phyloP scores from a whole-genome alignment of 129 eudicot species.

The Pseudognaphalium luteoalbum region DNA sequence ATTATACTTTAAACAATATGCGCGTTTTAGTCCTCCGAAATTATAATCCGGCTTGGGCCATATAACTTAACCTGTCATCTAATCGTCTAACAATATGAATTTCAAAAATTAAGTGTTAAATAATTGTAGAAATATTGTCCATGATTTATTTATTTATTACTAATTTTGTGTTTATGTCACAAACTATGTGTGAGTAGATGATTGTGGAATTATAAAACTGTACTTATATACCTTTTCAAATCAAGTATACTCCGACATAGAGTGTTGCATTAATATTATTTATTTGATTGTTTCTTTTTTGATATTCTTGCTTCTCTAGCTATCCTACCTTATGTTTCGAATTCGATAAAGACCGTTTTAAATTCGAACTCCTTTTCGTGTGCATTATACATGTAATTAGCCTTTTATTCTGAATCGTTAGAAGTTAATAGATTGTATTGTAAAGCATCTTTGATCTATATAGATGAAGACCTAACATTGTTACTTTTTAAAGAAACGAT shows the following conservation, averaged over 20 bases:
- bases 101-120: background rate
- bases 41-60: no score
- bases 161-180: background rate
- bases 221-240: background rate
- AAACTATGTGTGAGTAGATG: no score
- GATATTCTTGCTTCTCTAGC: slow-evolving; percentile 14
- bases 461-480: no score
- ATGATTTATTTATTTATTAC: no score
- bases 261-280: background rate
- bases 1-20: no score
- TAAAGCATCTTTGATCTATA: no score
- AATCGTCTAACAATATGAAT: no score
- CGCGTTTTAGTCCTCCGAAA: no score
- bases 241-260: background rate
- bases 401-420: background rate
- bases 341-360: background rate
- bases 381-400: background rate
- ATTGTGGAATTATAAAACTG: background rate
- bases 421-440: background rate
- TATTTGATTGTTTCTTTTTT: background rate
- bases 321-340: background rate
- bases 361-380: slow-evolving; percentile 3
- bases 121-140: background rate
- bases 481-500: no score
- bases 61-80: no score